Percentiles rank a stretch among this genome's conserved stretches.
phyloP scores from a whole-genome alignment of 2,329 filamentous ascomycete species.

The Magnaporthiopsis incrustans region DNA sequence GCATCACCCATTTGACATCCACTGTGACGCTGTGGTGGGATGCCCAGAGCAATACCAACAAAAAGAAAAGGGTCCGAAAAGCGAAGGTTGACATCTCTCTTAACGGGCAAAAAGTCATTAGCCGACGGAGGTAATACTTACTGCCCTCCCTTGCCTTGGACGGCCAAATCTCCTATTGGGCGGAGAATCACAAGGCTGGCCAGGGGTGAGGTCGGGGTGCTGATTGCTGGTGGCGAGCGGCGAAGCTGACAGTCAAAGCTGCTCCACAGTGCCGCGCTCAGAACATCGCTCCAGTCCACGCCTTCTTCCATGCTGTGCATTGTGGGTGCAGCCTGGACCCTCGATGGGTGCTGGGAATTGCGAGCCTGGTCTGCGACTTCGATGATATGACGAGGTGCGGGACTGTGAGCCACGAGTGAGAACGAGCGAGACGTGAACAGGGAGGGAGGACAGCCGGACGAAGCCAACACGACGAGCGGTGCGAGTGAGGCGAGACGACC shows the following conservation, averaged over 20 bases:
- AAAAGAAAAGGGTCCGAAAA: not conserved
- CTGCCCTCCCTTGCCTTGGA: not conserved
- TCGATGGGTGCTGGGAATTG: conserved; percentile 22
- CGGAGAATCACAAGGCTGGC: not conserved
- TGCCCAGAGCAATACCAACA: not conserved
- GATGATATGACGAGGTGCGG: conserved; percentile 4
- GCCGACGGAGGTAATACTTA: not conserved
- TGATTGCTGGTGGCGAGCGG: not conserved
- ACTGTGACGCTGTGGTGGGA: not conserved
- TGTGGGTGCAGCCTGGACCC: conserved; percentile 20
- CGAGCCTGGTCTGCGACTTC: not conserved
- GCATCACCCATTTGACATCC: not conserved
- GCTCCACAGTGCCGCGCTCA: conserved; percentile 3
- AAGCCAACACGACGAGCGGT: conserved; percentile 28
- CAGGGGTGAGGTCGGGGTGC: not conserved
- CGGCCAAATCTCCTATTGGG: not conserved
- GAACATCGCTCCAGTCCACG: not conserved
- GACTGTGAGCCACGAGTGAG: conserved; percentile 5
- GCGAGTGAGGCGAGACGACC: conserved; percentile 30
- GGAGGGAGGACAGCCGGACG: conserved; percentile 5
- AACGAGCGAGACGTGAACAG: not conserved
- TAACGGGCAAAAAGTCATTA: not conserved
- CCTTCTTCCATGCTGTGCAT: conserved; percentile 18
- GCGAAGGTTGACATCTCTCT: not conserved
- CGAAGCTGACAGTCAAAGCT: not conserved